Base-by-base conservation (phyloP, 176 grass and related monocot species). In the Aegilops bicornis region DNA sequence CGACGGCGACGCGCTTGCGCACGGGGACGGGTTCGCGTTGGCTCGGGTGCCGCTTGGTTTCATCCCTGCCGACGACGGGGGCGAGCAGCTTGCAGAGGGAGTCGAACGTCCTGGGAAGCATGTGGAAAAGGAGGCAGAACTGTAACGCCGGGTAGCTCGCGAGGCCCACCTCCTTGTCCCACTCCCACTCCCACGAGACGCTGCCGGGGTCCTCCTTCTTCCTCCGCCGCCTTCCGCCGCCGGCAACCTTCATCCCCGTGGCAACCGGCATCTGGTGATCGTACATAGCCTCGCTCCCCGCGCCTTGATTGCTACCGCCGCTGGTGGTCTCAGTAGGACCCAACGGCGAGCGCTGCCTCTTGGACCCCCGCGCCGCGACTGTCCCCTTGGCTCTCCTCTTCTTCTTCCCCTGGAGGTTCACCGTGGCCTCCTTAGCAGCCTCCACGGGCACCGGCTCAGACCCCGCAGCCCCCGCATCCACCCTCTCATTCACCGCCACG, bases 1-100 rank as follows among this genome's bases (percentile, higher is more conserved):
- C 95, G 77, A 96, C 82, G 35, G 96, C 96, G n/a, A 95, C 96
- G 39, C 91, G 96, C 80, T 94, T 87, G 4, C 87, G 88, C 2
- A 95, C 93, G 3, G 93, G 88, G 69, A 98, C 92, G 64, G 93
- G 54, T 58, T 58, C 19, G 56, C 20, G 56, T 59, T 92, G 8
- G 88, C 90, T 15, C 91, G 90, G 64, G 7, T 17, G 91, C 84
- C 84, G 89, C 88, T 13, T 59, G 54, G 91, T 98, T 85, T 98
- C 90, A 42, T 95, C 86, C 86, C 90, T 95, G 25, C 84, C 84
- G 45, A 98, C 88, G 24, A 88, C 84, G 31, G 90, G 32, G 3
- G 82, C 94, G 2, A 98, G 91, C 50, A 80, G 88, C 0, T 91
- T 77, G 84, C 96, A 98, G 75, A 98, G 93, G 82, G 87, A 80